phyloP scores from a whole-genome alignment of 495 filamentous ascomycete species.

The Penicillium tannophilum region DNA sequence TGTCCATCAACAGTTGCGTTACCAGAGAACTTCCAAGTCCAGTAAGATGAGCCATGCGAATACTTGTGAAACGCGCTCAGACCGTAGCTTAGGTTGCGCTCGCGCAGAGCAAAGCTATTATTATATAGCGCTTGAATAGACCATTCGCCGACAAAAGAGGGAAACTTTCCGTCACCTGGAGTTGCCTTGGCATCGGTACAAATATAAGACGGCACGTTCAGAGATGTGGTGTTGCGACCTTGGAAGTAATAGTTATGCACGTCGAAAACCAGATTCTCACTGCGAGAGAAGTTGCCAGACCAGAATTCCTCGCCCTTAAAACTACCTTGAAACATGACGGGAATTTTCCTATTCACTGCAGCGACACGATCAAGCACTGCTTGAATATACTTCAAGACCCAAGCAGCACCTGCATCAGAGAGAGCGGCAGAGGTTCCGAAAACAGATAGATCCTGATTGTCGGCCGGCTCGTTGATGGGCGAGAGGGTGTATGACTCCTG shows the following conservation, averaged over 20 bases:
- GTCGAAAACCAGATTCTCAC: constrained; percentile 34
- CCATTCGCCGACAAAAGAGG: constrained; percentile 36
- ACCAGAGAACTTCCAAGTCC: constrained; percentile 29
- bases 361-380: constrained; percentile 25
- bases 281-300: constrained; percentile 19
- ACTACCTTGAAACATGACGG: constrained; percentile 35
- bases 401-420: constrained; percentile 26
- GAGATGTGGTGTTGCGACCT: constrained; percentile 22
- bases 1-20: constrained; percentile 23
- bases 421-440: constrained; percentile 35
- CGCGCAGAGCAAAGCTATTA: constrained; percentile 27
- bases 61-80: constrained; percentile 23
- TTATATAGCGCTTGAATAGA: constrained; percentile 25
- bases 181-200: constrained; percentile 2
- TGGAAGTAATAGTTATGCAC: constrained; percentile 36
- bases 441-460: constrained; percentile 26
- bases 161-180: constrained; percentile 32
- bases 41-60: constrained; percentile 27
- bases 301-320: constrained; percentile 33
- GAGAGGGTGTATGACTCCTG: constrained; percentile 30
- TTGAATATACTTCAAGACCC: constrained; percentile 30
- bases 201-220: constrained; percentile 24
- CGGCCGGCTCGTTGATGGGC: constrained; percentile 35
- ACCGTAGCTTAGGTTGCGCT: constrained; percentile 23
- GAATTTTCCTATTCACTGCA: constrained; percentile 21